phyloP scores from a whole-genome alignment of 176 grass and related monocot genomes.

The Triticum urartu region DNA sequence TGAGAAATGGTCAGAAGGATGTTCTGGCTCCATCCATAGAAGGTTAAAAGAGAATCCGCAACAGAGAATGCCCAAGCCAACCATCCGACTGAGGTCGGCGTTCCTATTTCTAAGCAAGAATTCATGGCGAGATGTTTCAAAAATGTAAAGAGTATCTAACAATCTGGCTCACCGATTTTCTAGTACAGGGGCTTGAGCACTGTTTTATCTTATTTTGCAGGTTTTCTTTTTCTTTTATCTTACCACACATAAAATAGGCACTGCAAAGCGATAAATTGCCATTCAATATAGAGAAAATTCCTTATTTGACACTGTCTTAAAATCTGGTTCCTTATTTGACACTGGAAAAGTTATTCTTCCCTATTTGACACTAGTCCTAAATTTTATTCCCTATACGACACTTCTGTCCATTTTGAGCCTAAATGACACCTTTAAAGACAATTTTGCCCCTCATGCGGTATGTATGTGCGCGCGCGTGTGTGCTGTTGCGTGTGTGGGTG shows the following conservation, averaged over 20 bases:
- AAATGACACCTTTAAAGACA: too few relatives aligned
- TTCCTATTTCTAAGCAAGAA: not conserved
- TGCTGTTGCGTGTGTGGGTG: too few relatives aligned
- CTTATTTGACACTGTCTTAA: too few relatives aligned
- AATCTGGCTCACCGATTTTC: not conserved
- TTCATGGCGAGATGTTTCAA: not conserved
- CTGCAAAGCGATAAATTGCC: not conserved
- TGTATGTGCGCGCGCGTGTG: too few relatives aligned
- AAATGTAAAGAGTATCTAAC: not conserved
- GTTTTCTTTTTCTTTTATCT: conserved; percentile 5
- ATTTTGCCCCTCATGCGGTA: too few relatives aligned
- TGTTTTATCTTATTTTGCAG: not conserved
- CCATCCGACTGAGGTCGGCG: not conserved
- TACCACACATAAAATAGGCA: not conserved
- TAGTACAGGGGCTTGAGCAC: not conserved
- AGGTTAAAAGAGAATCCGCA: not conserved
- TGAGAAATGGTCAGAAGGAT: not conserved
- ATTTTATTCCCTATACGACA: too few relatives aligned
- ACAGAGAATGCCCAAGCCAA: not conserved
- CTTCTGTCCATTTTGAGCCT: too few relatives aligned
- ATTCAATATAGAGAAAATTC: not conserved
- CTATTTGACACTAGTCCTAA: too few relatives aligned
- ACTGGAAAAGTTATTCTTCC: too few relatives aligned
- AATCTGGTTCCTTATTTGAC: too few relatives aligned
- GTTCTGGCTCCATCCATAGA: not conserved